Evolutionary conservation across 371 early-diverging fungal species (phyloP).

Genomic region (Funneliformis caledonium): DNA sequence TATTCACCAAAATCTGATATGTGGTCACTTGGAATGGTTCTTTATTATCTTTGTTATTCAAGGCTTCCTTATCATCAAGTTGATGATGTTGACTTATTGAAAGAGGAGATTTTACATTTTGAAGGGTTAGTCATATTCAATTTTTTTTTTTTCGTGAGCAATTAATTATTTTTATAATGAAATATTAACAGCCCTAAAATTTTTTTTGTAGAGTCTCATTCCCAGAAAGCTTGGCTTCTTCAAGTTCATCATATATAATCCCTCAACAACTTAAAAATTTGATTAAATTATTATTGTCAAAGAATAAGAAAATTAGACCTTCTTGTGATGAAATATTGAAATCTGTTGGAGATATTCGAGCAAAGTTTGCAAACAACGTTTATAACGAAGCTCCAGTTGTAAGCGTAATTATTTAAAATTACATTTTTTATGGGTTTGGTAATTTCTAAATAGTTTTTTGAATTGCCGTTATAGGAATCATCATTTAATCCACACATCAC

Average conservation of each 20-base stretch:
- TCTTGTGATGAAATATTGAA: slow-evolving; percentile 41
- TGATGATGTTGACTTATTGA: slow-evolving; percentile 86
- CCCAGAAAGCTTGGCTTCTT: background rate
- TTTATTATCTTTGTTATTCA: slow-evolving; percentile 89
- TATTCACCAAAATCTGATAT: slow-evolving; percentile 89
- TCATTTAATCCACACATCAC: background rate
- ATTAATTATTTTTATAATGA: background rate
- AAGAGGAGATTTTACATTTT: slow-evolving; percentile 77
- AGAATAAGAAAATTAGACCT: slow-evolving; percentile 37
- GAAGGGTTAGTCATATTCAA: slow-evolving; percentile 35
- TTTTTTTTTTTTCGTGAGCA: background rate
- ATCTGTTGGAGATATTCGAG: background rate
- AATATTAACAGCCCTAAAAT: background rate
- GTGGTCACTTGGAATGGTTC: slow-evolving; percentile 94
- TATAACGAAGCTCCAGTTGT: slow-evolving; percentile 2
- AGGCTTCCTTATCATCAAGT: slow-evolving; percentile 82
- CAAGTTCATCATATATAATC: slow-evolving; percentile 28
- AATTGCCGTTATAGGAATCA: background rate
- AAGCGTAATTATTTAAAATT: background rate
- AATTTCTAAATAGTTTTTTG: background rate
- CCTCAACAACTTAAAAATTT: slow-evolving; percentile 37
- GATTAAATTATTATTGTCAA: slow-evolving; percentile 40
- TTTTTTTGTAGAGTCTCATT: slow-evolving; percentile 6
- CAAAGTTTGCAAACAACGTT: background rate
- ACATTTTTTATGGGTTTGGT: background rate